Conservation (phyloP, 2,329 filamentous ascomycete species). For the Botrytis deweyae region DNA sequence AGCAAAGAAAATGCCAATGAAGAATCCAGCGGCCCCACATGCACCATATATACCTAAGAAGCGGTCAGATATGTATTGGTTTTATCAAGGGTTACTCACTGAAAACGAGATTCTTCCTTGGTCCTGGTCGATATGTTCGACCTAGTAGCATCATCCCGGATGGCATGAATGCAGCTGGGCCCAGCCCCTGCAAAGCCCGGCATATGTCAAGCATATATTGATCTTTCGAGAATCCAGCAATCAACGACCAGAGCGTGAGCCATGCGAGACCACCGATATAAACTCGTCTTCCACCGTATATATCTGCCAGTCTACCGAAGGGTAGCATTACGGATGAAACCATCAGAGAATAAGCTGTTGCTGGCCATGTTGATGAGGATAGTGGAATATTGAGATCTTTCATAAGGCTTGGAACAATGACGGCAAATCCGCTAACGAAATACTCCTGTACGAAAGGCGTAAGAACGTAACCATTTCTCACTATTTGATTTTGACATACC, state of each 20-base stretch:
- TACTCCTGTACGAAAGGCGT: constrained; percentile 48
- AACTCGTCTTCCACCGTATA: constrained; percentile 57
- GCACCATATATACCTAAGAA: constrained; percentile 21
- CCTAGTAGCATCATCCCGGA: constrained; percentile 64
- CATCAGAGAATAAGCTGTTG: constrained; percentile 56
- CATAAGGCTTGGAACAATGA: constrained; percentile 64
- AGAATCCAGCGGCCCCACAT: constrained; percentile 20
- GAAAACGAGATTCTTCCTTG: constrained; percentile 62
- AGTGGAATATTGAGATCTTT: constrained; percentile 60
- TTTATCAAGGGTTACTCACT: constrained; percentile 26
- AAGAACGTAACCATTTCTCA: not conserved
- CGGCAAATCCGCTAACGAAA: constrained; percentile 69
- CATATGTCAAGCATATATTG: constrained; percentile 67
- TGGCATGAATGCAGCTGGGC: constrained; percentile 66
- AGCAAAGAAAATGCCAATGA: constrained; percentile 65
- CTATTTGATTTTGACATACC: not conserved
- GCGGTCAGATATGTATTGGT: not conserved
- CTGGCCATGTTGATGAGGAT: constrained; percentile 59
- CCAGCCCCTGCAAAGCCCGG: constrained; percentile 70
- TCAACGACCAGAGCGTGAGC: constrained; percentile 64
- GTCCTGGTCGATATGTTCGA: constrained; percentile 60
- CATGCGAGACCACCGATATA: constrained; percentile 58
- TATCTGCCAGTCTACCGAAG: constrained; percentile 57
- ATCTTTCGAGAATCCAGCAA: constrained; percentile 66
- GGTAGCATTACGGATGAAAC: constrained; percentile 57